phyloP scores from a whole-genome alignment of 305 asterid genomes.

The Solanum hybrid region DNA sequence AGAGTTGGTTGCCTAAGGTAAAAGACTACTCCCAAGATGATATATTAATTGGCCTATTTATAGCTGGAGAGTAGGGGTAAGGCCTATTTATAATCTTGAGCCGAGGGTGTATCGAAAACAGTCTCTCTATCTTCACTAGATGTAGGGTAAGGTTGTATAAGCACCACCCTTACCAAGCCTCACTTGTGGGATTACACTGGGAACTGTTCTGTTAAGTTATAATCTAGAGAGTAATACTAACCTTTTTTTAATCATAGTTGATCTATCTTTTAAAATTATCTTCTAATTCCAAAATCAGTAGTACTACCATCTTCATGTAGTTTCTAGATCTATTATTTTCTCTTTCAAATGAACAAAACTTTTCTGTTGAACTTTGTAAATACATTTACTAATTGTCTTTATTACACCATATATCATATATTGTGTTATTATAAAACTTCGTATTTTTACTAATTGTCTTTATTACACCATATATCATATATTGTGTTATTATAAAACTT shows the following conservation, averaged over 20 bases:
- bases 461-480: too few species aligned
- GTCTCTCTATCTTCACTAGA: neutral
- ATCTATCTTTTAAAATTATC: neutral
- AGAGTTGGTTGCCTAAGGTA: too few species aligned
- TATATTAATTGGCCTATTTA: neutral
- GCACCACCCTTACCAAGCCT: neutral
- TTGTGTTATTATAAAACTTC: neutral
- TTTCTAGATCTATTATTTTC: neutral
- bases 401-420: neutral
- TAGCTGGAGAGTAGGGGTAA: neutral
- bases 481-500: too few species aligned
- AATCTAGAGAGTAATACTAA: neutral
- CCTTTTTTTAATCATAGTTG: neutral
- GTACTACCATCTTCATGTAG: neutral
- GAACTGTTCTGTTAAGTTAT: neutral
- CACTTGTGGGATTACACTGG: neutral
- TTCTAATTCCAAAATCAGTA: neutral
- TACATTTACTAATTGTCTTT: neutral
- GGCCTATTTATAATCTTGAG: neutral
- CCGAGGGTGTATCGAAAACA: neutral
- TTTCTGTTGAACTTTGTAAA: too few species aligned
- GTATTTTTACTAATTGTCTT: too few species aligned
- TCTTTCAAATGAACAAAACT: neutral
- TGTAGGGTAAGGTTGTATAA: neutral
- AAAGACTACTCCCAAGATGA: neutral